Evolutionary conservation across 2,329 filamentous ascomycete genomes (phyloP).

Genomic region (Juglanconis sp.): DNA sequence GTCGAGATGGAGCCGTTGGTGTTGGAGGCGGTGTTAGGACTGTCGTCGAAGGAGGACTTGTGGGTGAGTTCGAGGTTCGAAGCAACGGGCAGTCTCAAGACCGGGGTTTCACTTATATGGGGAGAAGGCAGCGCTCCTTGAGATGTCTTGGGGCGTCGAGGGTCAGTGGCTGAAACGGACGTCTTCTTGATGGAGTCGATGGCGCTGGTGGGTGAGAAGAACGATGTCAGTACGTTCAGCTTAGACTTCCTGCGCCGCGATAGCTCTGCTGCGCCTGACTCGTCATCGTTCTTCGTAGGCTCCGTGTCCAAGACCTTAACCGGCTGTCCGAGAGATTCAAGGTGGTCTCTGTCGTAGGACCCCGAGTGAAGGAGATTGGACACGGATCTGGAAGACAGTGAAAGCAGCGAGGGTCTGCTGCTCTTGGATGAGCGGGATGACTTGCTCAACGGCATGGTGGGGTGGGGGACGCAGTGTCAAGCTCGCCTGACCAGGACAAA

Average conservation of each 20-base stretch:
- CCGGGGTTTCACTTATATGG: conserved; percentile 8
- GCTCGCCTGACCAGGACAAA: neutral
- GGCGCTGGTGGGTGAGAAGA: conserved; percentile 16
- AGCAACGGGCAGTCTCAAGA: conserved; percentile 2
- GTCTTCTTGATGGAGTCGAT: neutral
- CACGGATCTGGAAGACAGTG: conserved; percentile 13
- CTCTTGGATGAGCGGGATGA: conserved; percentile 17
- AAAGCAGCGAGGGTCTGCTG: conserved; percentile 15
- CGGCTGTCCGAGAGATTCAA: conserved; percentile 7
- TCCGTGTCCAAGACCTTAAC: conserved; percentile 2
- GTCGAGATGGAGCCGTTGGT: conserved; percentile 16
- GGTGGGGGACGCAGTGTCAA: conserved; percentile 1
- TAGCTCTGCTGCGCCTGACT: conserved; percentile 4
- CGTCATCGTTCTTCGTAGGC: conserved; percentile 1
- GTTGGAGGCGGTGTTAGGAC: conserved; percentile 13
- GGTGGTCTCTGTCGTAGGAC: conserved; percentile 7
- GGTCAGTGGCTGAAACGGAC: conserved; percentile 1
- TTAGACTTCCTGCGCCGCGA: conserved; percentile 14
- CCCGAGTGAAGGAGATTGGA: conserved; percentile 10
- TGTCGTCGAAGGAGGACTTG: conserved; percentile 9
- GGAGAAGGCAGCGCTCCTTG: conserved; percentile 2
- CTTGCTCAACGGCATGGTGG: conserved; percentile 20
- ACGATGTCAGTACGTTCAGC: conserved; percentile 17
- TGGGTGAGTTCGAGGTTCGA: conserved; percentile 10
- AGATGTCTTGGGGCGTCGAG: conserved; percentile 15